Conservation (phyloP, 176 grass and related monocot genomes). For the Thalia dealbata region DNA sequence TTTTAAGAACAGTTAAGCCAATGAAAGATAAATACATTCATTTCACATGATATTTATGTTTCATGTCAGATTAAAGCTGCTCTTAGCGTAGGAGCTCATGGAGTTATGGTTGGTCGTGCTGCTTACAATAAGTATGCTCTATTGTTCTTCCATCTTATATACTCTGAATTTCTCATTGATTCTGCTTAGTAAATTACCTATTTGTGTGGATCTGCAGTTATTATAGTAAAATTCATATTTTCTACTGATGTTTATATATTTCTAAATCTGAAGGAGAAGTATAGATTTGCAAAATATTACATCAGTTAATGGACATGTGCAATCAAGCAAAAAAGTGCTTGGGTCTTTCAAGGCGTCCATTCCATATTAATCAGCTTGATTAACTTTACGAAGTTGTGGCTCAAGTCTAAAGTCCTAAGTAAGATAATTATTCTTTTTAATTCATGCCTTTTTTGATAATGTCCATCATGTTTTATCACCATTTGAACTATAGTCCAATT, state of each 20-base stretch:
- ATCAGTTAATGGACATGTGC: slow-evolving; percentile 3
- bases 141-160: neutral
- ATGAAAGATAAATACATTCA: neutral
- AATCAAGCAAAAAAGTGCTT: neutral
- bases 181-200: slow-evolving; percentile 11
- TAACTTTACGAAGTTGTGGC: neutral
- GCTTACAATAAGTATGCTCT: slow-evolving; percentile 81
- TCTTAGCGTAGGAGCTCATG: slow-evolving; percentile 57
- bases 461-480: neutral
- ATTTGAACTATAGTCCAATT: too few species aligned
- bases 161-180: neutral
- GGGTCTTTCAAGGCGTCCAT: neutral
- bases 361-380: neutral
- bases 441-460: neutral
- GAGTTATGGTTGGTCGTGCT: slow-evolving; percentile 88
- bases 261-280: neutral
- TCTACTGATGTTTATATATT: neutral
- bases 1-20: neutral
- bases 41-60: neutral
- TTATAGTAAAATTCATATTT: neutral
- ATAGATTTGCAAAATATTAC: slow-evolving; percentile 9
- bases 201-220: neutral
- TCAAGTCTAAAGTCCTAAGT: neutral
- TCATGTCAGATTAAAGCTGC: slow-evolving; percentile 55
- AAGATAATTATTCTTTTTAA: neutral